These are phyloP conservation scores for Limnanthes douglasii DNA, from an alignment of 345 rosid species.

Conservation along the genomic window DNA sequence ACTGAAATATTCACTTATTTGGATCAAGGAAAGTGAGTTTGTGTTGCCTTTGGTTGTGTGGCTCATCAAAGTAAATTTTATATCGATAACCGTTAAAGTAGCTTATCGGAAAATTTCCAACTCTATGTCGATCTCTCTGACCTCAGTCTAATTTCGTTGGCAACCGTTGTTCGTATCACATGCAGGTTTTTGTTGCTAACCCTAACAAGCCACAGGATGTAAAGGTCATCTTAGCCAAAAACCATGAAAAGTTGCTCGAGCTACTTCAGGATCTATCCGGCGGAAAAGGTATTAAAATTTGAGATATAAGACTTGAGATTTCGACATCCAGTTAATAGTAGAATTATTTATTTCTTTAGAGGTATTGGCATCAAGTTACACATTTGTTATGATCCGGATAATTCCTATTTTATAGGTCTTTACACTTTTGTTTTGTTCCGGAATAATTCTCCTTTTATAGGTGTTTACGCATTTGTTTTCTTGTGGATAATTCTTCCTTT, in stretches of 20 bases:
- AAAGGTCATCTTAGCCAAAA: conserved; percentile 73
- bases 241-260: conserved; percentile 56
- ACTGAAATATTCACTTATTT: no score
- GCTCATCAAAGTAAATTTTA: no score
- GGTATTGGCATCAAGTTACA: neutral
- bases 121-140: no score
- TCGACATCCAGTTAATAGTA: neutral
- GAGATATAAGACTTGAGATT: neutral
- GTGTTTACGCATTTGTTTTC: neutral
- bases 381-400: neutral
- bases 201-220: conserved; percentile 89
- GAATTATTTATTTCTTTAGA: neutral
- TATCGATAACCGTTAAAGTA: no score
- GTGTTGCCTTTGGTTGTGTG: no score
- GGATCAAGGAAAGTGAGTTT: no score
- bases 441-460: neutral
- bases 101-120: no score
- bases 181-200: conserved; percentile 91
- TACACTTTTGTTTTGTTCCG: no score
- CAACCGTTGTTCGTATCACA: neutral
- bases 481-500: neutral
- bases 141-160: no score
- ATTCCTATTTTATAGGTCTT: neutral
- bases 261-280: conserved; percentile 52
- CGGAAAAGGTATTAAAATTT: conserved; percentile 49